A percentile compares a stretch with the other conserved stretches of the same genome.
These are phyloP conservation scores for Chaetothyriales sp. DNA, from an alignment of 2,329 filamentous ascomycete species.

Conservation along the genomic window DNA sequence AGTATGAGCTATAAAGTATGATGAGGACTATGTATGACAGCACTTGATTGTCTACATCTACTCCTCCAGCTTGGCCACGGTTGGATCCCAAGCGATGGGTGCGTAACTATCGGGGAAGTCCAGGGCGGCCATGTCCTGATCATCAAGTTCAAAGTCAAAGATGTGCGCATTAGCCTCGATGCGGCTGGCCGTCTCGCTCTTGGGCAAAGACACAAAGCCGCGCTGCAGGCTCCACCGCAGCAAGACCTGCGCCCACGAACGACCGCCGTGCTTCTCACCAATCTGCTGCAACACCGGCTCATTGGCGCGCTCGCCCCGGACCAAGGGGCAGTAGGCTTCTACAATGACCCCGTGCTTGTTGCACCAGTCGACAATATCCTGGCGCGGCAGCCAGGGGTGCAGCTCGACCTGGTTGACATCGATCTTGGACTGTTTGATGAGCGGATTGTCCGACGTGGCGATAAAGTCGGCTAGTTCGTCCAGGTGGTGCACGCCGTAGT, in stretches of 20 bases:
- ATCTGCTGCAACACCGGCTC: slow-evolving; percentile 40
- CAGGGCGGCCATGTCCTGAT: slow-evolving; percentile 45
- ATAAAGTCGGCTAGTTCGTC: slow-evolving; percentile 42
- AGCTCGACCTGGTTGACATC: slow-evolving; percentile 81
- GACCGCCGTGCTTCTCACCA: slow-evolving; percentile 40
- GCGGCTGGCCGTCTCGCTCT: slow-evolving; percentile 45
- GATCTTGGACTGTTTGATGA: slow-evolving; percentile 34
- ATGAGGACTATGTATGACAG: too few species aligned
- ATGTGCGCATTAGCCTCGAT: slow-evolving; percentile 48
- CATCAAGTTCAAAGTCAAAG: slow-evolving; percentile 46
- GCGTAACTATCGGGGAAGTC: slow-evolving; percentile 40
- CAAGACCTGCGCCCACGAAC: slow-evolving; percentile 45
- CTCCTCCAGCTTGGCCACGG: slow-evolving; percentile 10
- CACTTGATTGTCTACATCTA: background rate
- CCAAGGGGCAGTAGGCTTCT: slow-evolving; percentile 41
- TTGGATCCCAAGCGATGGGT: slow-evolving; percentile 47
- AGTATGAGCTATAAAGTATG: too few species aligned
- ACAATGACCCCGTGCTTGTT: slow-evolving; percentile 46
- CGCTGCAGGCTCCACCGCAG: slow-evolving; percentile 50
- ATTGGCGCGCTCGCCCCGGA: slow-evolving; percentile 34
- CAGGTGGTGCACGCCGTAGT: slow-evolving; percentile 43
- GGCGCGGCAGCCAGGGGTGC: slow-evolving; percentile 74
- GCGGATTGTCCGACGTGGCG: slow-evolving; percentile 37
- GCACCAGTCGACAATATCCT: slow-evolving; percentile 70
- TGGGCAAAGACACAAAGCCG: slow-evolving; percentile 50